Evolutionary conservation across 148 eudicot genomes (phyloP), one percentile per base, ranked within the genome.

Genomic region (Vaccinium darrowii): DNA sequence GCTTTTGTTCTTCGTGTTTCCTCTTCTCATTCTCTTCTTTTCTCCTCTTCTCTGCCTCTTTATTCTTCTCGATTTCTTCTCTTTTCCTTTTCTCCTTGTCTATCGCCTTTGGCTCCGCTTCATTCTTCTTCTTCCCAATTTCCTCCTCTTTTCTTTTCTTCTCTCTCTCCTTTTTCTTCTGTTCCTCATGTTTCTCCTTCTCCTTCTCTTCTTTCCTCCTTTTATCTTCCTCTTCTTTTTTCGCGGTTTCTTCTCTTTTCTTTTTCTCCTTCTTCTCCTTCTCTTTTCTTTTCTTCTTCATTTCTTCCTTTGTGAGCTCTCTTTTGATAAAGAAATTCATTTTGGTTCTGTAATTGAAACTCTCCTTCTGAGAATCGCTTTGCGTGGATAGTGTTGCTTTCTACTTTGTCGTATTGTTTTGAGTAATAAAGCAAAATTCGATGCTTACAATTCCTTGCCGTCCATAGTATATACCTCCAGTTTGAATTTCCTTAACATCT

Each of bases 301-400:
- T 8, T 39, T 79, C 86, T 52, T 79, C 83, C 54, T 30, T 54
- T 71, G 86, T 67, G 5, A 84, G 76, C 27, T 39, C 65, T 83
- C 53, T 83, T 16, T 87, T 58, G 62, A 50, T n/a, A 10, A 36
- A 52, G 30, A 75, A 87, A 36, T 84, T 84, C 86, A 84, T 84
- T 53, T 75, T 57, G 36, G 8, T 19, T 62, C 62, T 23, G 13
- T 23, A 8, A 30, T 14, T 56, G 5, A 1, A 23, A 7, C 19
- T 27, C 39, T 27, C 71, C 15, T 3, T 43, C 54, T 33, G 13
- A 14, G 81, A 74, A 25, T 79, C 18, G 7, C 65, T 12, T 7
- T 14, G 27, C 3, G 11, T 1, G 15, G 27, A 52, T 78, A 25
- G 60, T 78, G 19, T 53, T 74, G 21, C 8, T 53, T 13, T 7